A percentile compares a stretch with the other conserved stretches of the same genome.
Conservation (phyloP, 106 monocot genomes). For the Allium sativum region DNA sequence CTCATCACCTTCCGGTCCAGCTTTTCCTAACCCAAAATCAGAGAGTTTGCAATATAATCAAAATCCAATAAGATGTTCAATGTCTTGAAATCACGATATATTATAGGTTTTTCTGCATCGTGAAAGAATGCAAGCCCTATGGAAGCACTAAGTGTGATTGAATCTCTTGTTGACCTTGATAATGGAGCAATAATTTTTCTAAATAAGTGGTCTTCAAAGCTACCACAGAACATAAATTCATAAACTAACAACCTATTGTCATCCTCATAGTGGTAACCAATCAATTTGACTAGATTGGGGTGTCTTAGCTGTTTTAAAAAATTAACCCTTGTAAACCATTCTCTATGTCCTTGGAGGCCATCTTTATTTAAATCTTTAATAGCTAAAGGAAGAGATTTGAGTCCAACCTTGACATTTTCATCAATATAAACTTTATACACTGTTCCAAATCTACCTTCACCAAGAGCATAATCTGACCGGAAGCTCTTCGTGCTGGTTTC, state of each 20-base stretch:
- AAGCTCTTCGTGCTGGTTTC: constrained; percentile 95
- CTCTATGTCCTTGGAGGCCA: constrained; percentile 61
- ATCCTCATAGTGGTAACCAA: constrained; percentile 90
- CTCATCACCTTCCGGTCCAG: not conserved
- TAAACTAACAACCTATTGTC: constrained; percentile 86
- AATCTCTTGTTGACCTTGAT: not conserved
- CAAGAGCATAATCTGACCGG: constrained; percentile 83
- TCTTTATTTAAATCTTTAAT: constrained; percentile 66
- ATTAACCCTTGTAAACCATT: constrained; percentile 85
- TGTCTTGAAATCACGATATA: not conserved
- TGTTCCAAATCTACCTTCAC: constrained; percentile 91
- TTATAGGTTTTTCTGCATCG: not conserved
- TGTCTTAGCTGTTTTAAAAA: constrained; percentile 82
- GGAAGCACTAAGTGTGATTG: not conserved
- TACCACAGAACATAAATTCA: constrained; percentile 84
- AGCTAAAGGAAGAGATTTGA: constrained; percentile 80
- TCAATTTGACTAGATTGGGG: constrained; percentile 90
- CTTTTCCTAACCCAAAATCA: not conserved
- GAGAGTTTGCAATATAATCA: not conserved
- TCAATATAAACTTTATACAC: constrained; percentile 95
- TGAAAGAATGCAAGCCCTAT: not conserved
- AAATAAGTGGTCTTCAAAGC: constrained; percentile 89
- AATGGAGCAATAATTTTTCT: constrained; percentile 16
- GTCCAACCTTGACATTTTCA: constrained; percentile 83
- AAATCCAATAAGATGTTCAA: not conserved